Conservation (phyloP, 192 early-diverging fungal species). For the Helicostylum pulchrum region DNA sequence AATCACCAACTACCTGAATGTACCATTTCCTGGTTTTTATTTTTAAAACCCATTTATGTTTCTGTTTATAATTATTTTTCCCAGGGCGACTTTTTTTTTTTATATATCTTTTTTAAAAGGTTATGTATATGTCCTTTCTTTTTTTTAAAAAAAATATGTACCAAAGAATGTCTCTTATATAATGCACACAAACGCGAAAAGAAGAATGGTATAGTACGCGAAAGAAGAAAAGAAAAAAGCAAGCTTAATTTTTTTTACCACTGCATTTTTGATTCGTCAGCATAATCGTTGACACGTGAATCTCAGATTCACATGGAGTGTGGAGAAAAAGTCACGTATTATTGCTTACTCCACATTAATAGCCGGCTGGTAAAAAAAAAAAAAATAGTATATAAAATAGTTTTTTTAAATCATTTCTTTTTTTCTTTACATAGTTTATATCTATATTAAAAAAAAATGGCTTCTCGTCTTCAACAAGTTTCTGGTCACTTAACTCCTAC, state of each 20-base stretch:
- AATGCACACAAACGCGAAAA: no score
- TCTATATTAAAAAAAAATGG: slow-evolving; percentile 32
- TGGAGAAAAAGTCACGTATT: background rate
- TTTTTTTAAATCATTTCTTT: background rate
- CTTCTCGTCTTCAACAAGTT: slow-evolving; percentile 56
- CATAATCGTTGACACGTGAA: slow-evolving; percentile 1
- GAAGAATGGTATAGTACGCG: no score
- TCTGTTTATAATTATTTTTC: no score
- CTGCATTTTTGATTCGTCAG: background rate
- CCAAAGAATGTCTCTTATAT: background rate
- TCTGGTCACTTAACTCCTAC: slow-evolving; percentile 47
- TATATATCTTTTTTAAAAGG: background rate
- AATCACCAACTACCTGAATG: no score
- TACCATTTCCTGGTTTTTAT: no score
- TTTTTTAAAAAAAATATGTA: no score
- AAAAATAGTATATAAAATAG: background rate
- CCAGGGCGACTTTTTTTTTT: no score
- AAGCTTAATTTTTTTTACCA: no score
- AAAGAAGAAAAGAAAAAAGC: no score
- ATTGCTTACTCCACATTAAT: slow-evolving; percentile 17
- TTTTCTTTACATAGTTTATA: slow-evolving; percentile 3
- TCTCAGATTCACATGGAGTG: slow-evolving; percentile 2
- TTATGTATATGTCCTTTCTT: background rate
- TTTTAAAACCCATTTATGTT: no score
- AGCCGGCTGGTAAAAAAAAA: background rate